Conservation (phyloP, 768 basidiomycete genomes). For the Lactarius sanguifluus region DNA sequence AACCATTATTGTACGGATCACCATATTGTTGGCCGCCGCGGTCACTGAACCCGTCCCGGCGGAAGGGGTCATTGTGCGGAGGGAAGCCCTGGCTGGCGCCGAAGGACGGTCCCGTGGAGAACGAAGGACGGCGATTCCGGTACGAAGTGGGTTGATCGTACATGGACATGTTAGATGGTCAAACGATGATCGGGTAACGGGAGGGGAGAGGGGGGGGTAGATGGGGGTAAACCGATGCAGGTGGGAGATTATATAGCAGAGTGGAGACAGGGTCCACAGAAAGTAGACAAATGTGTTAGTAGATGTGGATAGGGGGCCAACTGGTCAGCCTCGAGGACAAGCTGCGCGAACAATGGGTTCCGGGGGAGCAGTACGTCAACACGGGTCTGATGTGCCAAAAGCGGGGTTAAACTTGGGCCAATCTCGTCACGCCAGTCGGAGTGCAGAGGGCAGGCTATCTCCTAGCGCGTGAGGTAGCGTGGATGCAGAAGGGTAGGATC, state of each 20-base stretch:
- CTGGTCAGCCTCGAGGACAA: constrained; percentile 28
- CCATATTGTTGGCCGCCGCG: constrained; percentile 14
- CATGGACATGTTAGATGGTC: constrained; percentile 18
- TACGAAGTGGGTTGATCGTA: constrained; percentile 15
- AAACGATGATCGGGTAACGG: constrained; percentile 10
- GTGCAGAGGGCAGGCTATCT: constrained; percentile 12
- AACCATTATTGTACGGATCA: constrained; percentile 11
- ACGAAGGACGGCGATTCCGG: constrained; percentile 17
- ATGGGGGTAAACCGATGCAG: constrained; percentile 1
- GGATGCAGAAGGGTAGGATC: constrained; percentile 18
- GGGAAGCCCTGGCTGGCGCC: constrained; percentile 2
- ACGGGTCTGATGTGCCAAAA: constrained; percentile 21
- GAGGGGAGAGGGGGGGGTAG: not conserved
- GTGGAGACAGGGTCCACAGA: constrained; percentile 11
- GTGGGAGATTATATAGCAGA: constrained; percentile 24
- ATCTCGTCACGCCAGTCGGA: constrained; percentile 20
- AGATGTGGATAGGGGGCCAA: constrained; percentile 23
- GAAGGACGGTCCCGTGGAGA: constrained; percentile 11
- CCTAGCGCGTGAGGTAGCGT: constrained; percentile 20
- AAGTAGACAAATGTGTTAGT: constrained; percentile 12
- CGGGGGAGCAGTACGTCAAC: constrained; percentile 24
- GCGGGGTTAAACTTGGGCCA: constrained; percentile 16
- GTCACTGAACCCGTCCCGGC: constrained; percentile 13
- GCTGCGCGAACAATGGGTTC: constrained; percentile 11
- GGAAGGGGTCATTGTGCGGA: constrained; percentile 22